Evolutionary conservation across 495 filamentous ascomycete species (phyloP).

Genomic region (Trichoderma gamsii): DNA sequence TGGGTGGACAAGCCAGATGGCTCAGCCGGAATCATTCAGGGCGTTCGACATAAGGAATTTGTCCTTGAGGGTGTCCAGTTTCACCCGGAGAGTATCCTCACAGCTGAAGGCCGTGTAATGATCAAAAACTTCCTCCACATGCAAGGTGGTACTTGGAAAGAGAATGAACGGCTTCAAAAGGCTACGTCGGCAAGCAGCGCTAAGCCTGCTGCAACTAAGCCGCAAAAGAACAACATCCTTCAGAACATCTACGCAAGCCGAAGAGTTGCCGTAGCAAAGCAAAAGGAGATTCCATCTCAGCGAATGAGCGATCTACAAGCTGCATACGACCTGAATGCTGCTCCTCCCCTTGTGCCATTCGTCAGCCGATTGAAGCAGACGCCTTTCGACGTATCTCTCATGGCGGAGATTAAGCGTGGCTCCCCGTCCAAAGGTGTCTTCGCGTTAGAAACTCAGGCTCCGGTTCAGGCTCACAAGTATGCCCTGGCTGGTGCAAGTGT

Average conservation of each 20-base stretch:
- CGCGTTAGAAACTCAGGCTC: constrained; percentile 76
- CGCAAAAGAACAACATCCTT: constrained; percentile 70
- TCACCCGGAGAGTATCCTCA: constrained; percentile 95
- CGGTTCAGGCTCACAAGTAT: constrained; percentile 84
- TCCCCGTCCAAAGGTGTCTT: constrained; percentile 97
- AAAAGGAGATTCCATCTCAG: constrained; percentile 82
- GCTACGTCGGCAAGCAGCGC: constrained; percentile 23
- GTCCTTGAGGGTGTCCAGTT: constrained; percentile 93
- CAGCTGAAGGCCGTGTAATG: constrained; percentile 80
- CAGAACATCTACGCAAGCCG: constrained; percentile 89
- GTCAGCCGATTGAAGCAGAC: constrained; percentile 71
- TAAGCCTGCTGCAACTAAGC: constrained; percentile 22
- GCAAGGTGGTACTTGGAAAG: constrained; percentile 83
- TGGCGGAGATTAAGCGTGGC: constrained; percentile 95
- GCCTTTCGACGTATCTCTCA: constrained; percentile 74
- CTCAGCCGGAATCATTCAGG: constrained; percentile 85
- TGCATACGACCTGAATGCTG: constrained; percentile 72
- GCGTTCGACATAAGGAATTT: constrained; percentile 85
- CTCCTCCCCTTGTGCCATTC: constrained; percentile 81
- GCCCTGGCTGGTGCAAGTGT: constrained; percentile 91
- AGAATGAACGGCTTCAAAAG: constrained; percentile 56
- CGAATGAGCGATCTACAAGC: constrained; percentile 81
- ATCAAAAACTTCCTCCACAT: constrained; percentile 85
- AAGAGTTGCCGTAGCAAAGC: constrained; percentile 65
- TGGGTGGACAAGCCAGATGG: constrained; percentile 65